Evolutionary conservation across 2,329 filamentous ascomycete genomes (phyloP), one percentile per base, ranked within the genome.

Genomic region (Colletotrichum tabaci): DNA sequence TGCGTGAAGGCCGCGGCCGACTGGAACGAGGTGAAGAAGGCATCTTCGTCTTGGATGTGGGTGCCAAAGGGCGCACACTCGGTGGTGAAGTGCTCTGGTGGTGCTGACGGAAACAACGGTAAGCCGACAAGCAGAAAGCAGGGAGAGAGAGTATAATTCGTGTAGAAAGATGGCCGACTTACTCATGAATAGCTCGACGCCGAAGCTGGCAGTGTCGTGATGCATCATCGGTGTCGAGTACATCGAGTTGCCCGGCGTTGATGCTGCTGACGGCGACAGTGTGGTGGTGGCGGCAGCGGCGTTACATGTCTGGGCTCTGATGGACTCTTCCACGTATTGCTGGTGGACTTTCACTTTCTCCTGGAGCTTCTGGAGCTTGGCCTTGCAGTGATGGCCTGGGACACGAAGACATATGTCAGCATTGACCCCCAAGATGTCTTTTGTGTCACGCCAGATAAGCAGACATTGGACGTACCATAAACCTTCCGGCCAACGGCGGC

Each of bases 361-460:
- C 30, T 58, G 56, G n/a, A 58, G 56, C 30, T 46, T 46, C 21
- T 58, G 21, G 21, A 58, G 56, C 35, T 58, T 58, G 23, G 56
- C 56, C 21, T 42, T 58, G 35, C 23, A 58, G 15, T 26, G 56
- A 9, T 46, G 35, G 10, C 56, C 56, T 58, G 21, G 30, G 15
- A 42, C 50, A 46, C 35, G n/a, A 12, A 21, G n/a, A 30, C 30
- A 30, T 30, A 30, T 30, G 30, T 30, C 30, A 30, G 30, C 30
- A 30, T 30, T 8, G 7, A 8, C 30, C 30, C 30, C 30, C 8
- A 30, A 5, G 30, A 30, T 30, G 30, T 53, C 21, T 21, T 26
- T 3, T 35, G 50, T 16, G 50, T 30, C n/a, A 16, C 15, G 2
- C 23, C 13, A 35, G 13, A 30, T 12, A 52, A 13, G 15, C 12